Conservation (phyloP, 2,329 filamentous ascomycete species). For the Colletotrichum trifolii region DNA sequence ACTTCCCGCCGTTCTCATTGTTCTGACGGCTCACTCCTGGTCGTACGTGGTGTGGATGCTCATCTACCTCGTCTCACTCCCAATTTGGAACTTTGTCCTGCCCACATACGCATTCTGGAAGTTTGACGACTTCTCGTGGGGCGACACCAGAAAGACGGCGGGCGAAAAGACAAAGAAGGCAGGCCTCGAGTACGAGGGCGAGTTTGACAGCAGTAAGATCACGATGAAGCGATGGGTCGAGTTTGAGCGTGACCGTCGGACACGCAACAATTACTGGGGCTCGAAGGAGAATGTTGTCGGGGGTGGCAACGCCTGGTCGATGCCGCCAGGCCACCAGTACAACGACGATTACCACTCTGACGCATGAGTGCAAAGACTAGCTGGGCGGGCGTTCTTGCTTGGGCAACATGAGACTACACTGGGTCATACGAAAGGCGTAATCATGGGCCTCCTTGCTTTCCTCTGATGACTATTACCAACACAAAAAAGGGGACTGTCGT, state of each 20-base stretch:
- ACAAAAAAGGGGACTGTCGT: constrained; percentile 12
- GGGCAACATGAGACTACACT: constrained; percentile 28
- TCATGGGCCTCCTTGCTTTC: constrained; percentile 18
- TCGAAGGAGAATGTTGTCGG: constrained; percentile 62
- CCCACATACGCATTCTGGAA: constrained; percentile 98
- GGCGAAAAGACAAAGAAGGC: constrained; percentile 90
- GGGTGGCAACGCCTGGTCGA: constrained; percentile 55
- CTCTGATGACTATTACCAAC: constrained; percentile 19
- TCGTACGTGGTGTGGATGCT: constrained; percentile 97
- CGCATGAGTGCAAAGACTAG: constrained; percentile 47
- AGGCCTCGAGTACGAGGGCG: constrained; percentile 88
- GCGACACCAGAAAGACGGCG: constrained; percentile 94
- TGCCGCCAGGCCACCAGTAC: constrained; percentile 56
- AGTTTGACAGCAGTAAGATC: constrained; percentile 98
- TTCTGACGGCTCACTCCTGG: constrained; percentile 92
- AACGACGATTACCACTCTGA: constrained; percentile 69
- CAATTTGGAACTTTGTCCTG: constrained; percentile 97
- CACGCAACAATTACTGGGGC: constrained; percentile 62
- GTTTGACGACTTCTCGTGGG: constrained; percentile 99
- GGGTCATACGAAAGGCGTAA: constrained; percentile 33
- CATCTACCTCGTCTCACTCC: constrained; percentile 92
- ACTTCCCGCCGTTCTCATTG: constrained; percentile 89
- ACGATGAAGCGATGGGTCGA: constrained; percentile 99
- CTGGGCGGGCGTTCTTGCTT: constrained; percentile 31
- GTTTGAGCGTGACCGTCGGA: constrained; percentile 79